Conservation (phyloP, 1,139 yeast species). For the Barnettozyma hawaiiensis region DNA sequence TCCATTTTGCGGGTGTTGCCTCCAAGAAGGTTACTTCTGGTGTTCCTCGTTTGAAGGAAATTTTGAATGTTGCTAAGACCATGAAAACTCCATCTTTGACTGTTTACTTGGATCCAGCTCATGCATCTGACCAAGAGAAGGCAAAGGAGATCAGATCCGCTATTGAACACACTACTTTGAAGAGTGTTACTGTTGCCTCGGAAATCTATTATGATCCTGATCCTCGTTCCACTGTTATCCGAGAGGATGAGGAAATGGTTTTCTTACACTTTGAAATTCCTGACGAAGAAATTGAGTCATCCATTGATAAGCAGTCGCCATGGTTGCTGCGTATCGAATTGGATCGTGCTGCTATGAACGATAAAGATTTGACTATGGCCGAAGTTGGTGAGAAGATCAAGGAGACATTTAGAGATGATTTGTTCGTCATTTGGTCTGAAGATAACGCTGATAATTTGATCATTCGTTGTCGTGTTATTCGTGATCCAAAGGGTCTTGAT, state of each 20-base stretch:
- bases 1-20: conserved; percentile 99
- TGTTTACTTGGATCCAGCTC: conserved; percentile 75
- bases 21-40: conserved; percentile 98
- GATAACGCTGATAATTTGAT: conserved; percentile 96
- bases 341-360: conserved; percentile 98
- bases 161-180: conserved; percentile 91
- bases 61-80: conserved; percentile 95
- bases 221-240: conserved; percentile 92
- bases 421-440: conserved; percentile 98
- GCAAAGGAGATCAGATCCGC: conserved; percentile 96
- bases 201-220: conserved; percentile 98
- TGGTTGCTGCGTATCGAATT: conserved; percentile 95
- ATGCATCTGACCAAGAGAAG: conserved; percentile 82
- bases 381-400: conserved; percentile 97
- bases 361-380: conserved; percentile 95
- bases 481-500: conserved; percentile 91
- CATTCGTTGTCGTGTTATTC: conserved; percentile 96
- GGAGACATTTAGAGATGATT: conserved; percentile 88
- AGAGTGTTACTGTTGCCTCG: conserved; percentile 94
- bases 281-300: conserved; percentile 93
- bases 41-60: conserved; percentile 99
- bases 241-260: conserved; percentile 94
- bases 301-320: conserved; percentile 91
- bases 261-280: conserved; percentile 97
- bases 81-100: conserved; percentile 98